Conservation (phyloP, 2,329 filamentous ascomycete species). For the Colletotrichum godetiae region DNA sequence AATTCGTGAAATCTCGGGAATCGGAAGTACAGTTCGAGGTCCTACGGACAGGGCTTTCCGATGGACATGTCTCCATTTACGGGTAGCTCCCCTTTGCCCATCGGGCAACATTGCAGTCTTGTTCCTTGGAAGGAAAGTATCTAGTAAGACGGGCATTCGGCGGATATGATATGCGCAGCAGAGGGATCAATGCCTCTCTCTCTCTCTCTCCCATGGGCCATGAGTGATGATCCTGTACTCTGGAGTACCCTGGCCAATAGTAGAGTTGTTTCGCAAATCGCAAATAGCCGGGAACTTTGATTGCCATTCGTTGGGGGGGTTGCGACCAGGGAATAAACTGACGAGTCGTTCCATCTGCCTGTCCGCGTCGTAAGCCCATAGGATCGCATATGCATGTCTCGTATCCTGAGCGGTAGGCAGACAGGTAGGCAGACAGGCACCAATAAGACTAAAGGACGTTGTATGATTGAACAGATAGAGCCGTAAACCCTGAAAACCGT, state of each 20-base stretch:
- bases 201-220: too few relatives aligned
- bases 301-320: not conserved
- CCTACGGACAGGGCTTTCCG: not conserved
- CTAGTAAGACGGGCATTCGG: not conserved
- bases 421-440: not conserved
- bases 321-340: not conserved
- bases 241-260: too few relatives aligned
- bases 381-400: constrained; percentile 1
- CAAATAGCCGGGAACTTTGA: too few relatives aligned
- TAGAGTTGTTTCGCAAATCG: too few relatives aligned
- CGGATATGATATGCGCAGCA: not conserved
- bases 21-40: not conserved
- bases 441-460: not conserved
- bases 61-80: not conserved
- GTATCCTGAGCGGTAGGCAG: not conserved
- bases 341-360: not conserved
- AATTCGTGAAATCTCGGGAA: not conserved
- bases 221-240: too few relatives aligned
- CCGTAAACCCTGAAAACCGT: not conserved
- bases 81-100: not conserved
- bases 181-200: too few relatives aligned
- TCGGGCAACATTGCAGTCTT: not conserved
- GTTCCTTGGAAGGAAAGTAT: not conserved
- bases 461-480: not conserved
- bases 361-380: not conserved